Conservation (phyloP, 2,329 filamentous ascomycete species). For the Venturia nashicola region DNA sequence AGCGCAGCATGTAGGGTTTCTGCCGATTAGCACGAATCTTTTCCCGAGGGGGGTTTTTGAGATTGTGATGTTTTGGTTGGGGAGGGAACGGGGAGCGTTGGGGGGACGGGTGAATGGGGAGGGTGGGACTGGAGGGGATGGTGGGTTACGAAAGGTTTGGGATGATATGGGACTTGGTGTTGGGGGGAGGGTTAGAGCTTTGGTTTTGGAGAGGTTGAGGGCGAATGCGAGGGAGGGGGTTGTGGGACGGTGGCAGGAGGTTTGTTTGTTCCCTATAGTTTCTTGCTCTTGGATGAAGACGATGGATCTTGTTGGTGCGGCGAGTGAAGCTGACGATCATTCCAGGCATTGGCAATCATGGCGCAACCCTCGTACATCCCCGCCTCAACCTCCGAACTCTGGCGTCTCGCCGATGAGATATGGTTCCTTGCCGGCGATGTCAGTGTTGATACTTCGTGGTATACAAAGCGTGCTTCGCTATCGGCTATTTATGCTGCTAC, state of each 20-base stretch:
- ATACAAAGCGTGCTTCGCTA: constrained; percentile 55
- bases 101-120: constrained; percentile 20
- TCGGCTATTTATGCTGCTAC: constrained; percentile 55
- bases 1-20: constrained; percentile 72
- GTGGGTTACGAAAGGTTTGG: constrained; percentile 19
- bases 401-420: constrained; percentile 79
- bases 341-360: constrained; percentile 77
- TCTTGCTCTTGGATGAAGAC: not conserved
- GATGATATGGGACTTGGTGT: constrained; percentile 25
- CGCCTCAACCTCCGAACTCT: constrained; percentile 65
- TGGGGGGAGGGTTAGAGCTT: constrained; percentile 51
- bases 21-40: constrained; percentile 68
- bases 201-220: constrained; percentile 66
- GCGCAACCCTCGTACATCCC: constrained; percentile 70
- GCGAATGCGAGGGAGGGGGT: constrained; percentile 53
- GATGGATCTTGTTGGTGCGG: not conserved
- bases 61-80: constrained; percentile 67
- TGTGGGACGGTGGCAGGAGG: constrained; percentile 76
- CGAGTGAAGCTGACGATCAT: too few species aligned
- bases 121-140: constrained; percentile 12
- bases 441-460: constrained; percentile 79
- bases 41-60: constrained; percentile 71
- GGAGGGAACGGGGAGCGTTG: constrained; percentile 51
- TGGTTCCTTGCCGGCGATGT: constrained; percentile 75
- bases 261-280: constrained; percentile 28